Evolutionary conservation across 1,284 basidiomycete genomes (phyloP).

Genomic region (Apiotrichum domesticum): DNA sequence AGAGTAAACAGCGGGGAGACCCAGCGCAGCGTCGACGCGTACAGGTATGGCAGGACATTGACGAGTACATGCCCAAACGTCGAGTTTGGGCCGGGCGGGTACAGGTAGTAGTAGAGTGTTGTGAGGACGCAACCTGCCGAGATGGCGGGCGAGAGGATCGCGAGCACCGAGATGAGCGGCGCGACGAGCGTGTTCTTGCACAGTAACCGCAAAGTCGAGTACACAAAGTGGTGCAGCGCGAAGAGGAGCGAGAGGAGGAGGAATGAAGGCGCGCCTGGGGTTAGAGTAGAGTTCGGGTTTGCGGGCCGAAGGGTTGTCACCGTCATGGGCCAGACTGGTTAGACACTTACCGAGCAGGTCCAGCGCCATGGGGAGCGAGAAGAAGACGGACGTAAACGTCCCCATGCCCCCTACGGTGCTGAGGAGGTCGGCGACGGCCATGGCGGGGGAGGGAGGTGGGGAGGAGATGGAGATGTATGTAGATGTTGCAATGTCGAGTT

Average conservation of each 20-base stretch:
- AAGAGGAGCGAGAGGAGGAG: slow-evolving; percentile 47
- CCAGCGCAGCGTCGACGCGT: slow-evolving; percentile 42
- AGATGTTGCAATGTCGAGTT: no score
- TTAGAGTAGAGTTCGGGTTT: neutral
- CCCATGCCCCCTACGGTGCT: slow-evolving; percentile 38
- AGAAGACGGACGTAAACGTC: slow-evolving; percentile 41
- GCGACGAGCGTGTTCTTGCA: slow-evolving; percentile 43
- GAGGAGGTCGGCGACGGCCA: slow-evolving; percentile 15
- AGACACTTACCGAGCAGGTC: slow-evolving; percentile 38
- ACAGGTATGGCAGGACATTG: slow-evolving; percentile 41
- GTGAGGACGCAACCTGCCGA: slow-evolving; percentile 30
- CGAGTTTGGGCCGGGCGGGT: slow-evolving; percentile 21
- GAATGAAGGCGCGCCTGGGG: slow-evolving; percentile 44
- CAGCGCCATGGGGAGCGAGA: slow-evolving; percentile 42
- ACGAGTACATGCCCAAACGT: slow-evolving; percentile 31
- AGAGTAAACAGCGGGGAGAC: slow-evolving; percentile 46
- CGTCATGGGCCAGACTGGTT: no score
- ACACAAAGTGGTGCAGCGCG: slow-evolving; percentile 41
- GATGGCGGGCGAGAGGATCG: slow-evolving; percentile 41
- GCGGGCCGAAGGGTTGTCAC: no score
- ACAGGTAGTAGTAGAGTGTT: slow-evolving; percentile 41
- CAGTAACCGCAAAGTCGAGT: slow-evolving; percentile 43
- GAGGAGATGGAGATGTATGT: no score
- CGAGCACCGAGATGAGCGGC: slow-evolving; percentile 39
- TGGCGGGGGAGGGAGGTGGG: neutral